phyloP scores from a whole-genome alignment of 805 yeast species.

The Ascoidea asiatica region DNA sequence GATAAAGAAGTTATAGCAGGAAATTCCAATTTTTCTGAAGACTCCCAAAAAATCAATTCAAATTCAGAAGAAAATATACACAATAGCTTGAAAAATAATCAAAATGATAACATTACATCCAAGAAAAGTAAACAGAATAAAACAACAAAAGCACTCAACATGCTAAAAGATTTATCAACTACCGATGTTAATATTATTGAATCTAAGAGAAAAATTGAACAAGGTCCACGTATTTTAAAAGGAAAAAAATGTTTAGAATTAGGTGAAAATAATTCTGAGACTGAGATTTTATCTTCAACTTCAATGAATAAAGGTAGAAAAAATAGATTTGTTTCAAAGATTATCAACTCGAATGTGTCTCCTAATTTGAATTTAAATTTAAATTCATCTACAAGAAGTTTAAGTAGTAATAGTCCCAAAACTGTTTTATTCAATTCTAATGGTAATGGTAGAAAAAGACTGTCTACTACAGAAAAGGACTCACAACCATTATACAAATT shows the following conservation, averaged over 20 bases:
- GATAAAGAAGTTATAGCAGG: neutral
- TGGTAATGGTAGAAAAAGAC: neutral
- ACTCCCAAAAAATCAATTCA: neutral
- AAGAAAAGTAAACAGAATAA: neutral
- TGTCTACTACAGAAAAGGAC: neutral
- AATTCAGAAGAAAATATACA: no score
- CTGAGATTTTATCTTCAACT: neutral
- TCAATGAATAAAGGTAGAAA: neutral
- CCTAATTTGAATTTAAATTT: neutral
- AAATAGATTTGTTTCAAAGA: no score
- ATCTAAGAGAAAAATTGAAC: neutral
- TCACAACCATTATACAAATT: slow-evolving; percentile 3
- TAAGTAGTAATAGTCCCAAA: no score
- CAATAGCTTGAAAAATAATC: no score
- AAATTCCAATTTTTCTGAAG: neutral
- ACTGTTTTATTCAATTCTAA: neutral
- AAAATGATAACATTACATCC: neutral
- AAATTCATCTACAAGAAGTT: no score
- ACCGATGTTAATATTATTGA: neutral
- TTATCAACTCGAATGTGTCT: neutral
- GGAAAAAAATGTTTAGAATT: no score
- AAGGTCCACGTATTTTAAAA: neutral
- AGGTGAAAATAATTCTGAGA: neutral
- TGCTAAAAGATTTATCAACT: no score
- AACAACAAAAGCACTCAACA: no score